Base-by-base conservation (phyloP, 352 stramenopile species). In the Globisporangium acanthophoron region DNA sequence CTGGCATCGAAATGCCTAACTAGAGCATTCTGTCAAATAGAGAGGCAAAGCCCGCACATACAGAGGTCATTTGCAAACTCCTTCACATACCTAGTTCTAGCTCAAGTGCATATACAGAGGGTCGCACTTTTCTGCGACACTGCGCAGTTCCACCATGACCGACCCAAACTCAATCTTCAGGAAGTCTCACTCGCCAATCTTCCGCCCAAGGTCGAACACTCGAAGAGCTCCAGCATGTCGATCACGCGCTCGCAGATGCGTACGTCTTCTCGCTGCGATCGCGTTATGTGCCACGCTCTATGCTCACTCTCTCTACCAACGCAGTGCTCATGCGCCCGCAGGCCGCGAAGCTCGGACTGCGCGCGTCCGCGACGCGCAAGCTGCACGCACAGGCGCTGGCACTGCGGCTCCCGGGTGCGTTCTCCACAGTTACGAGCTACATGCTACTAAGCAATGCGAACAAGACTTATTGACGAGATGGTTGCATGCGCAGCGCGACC, bases 321-420 rank as follows among this genome's bases (percentile, higher is more conserved):
- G 37, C 47, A 83, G 74, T 80, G 46, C 52, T 80, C 15, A 67
- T 79, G 62, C 74, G 71, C 18, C 71, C 74, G 51, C 66, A 83
- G 50, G 51, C 66, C 46, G 49, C 66, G 45, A 75, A 74, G 52
- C 61, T 83, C 59, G 43, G 62, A 13, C 33, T 62, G 55, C 71
- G 74, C 47, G 59, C 57, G 39, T 59, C 39, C 56, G 73, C 78
- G 48, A 66, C 65, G 48, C 63, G 76, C 52, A 64, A 63, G 49
- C 52, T 55, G 47, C 66, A 68, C 50, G 73, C 55, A 29, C 66
- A 76, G 56, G 57, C 60, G 47, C 16, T 74, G 43, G 54, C 61
- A 46, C 57, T 76, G 56, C 64, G 66, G 16, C 31, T 65, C 11
- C 69, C 73, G 18, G 53, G 64, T 71, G 56, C 52, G 64, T 58